phyloP scores from a whole-genome alignment of 2,329 filamentous ascomycete genomes.

The Elsinoe ampelina region DNA sequence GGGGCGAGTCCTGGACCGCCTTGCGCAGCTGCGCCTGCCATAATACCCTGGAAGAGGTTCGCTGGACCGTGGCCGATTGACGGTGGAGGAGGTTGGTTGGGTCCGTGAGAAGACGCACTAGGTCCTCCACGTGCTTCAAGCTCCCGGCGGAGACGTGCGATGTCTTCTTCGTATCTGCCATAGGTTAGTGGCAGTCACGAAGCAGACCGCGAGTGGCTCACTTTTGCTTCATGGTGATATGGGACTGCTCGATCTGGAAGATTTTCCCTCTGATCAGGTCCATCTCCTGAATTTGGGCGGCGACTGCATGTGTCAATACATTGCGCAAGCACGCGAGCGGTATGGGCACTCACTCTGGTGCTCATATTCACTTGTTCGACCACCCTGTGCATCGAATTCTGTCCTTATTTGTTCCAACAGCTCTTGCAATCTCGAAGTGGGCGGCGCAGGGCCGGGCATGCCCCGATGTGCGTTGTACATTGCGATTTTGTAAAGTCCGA shows the following conservation, averaged over 20 bases:
- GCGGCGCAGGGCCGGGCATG: constrained; percentile 51
- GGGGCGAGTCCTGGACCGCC: constrained; percentile 72
- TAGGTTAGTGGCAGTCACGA: constrained; percentile 17
- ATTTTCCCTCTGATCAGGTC: constrained; percentile 90
- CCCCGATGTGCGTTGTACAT: constrained; percentile 88
- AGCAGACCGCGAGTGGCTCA: constrained; percentile 38
- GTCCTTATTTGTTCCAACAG: constrained; percentile 81
- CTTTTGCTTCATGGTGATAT: constrained; percentile 85
- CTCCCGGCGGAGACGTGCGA: constrained; percentile 75
- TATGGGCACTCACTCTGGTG: constrained; percentile 68
- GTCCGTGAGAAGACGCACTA: constrained; percentile 59
- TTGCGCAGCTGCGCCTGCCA: constrained; percentile 77
- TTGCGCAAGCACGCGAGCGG: background rate
- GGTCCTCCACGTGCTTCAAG: constrained; percentile 63
- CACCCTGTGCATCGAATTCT: constrained; percentile 72
- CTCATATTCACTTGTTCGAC: constrained; percentile 78
- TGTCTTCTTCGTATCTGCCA: constrained; percentile 83
- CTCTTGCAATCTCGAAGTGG: constrained; percentile 72
- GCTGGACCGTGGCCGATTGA: constrained; percentile 78
- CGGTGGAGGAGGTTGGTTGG: constrained; percentile 75
- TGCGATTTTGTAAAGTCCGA: constrained; percentile 18
- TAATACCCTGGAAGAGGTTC: constrained; percentile 90
- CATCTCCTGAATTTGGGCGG: constrained; percentile 87
- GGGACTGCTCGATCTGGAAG: constrained; percentile 82
- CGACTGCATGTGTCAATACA: constrained; percentile 48